phyloP scores from a whole-genome alignment of 1,139 yeast genomes.

The Yamadazyma blattariae region DNA sequence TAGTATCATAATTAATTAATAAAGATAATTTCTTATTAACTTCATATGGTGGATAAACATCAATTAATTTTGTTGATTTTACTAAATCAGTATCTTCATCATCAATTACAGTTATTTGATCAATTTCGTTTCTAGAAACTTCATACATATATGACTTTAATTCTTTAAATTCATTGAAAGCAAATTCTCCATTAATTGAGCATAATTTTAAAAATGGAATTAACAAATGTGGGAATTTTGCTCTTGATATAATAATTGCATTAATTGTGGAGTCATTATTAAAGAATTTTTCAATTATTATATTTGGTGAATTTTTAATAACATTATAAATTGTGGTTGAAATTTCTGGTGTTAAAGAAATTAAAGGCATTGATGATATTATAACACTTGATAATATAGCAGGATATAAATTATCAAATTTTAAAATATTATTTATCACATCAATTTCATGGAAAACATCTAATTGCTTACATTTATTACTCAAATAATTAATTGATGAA shows the following conservation, averaged over 20 bases:
- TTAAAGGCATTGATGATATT: constrained; percentile 59
- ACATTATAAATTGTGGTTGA: constrained; percentile 51
- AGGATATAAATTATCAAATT: constrained; percentile 52
- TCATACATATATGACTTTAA: constrained; percentile 59
- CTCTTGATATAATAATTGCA: constrained; percentile 57
- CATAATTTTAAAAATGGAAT: constrained; percentile 61
- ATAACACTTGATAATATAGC: constrained; percentile 61
- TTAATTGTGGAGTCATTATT: constrained; percentile 51
- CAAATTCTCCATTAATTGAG: constrained; percentile 63
- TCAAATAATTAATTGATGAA: constrained; percentile 29
- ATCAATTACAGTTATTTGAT: constrained; percentile 42
- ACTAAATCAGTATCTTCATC: constrained; percentile 52
- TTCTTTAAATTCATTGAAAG: constrained; percentile 57
- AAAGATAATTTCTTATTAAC: constrained; percentile 42
- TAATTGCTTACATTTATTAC: constrained; percentile 42
- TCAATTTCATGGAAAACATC: constrained; percentile 47
- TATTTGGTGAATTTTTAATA: constrained; percentile 52
- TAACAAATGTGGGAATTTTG: constrained; percentile 73
- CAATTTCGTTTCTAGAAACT: constrained; percentile 36
- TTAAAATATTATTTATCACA: constrained; percentile 40
- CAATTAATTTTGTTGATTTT: constrained; percentile 37
- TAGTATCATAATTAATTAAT: constrained; percentile 51
- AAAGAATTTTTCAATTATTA: constrained; percentile 58
- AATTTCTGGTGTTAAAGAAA: constrained; percentile 55
- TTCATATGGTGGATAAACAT: constrained; percentile 52